Conservation (phyloP, 164 flowering plant genomes). For the Annona cherimola region DNA sequence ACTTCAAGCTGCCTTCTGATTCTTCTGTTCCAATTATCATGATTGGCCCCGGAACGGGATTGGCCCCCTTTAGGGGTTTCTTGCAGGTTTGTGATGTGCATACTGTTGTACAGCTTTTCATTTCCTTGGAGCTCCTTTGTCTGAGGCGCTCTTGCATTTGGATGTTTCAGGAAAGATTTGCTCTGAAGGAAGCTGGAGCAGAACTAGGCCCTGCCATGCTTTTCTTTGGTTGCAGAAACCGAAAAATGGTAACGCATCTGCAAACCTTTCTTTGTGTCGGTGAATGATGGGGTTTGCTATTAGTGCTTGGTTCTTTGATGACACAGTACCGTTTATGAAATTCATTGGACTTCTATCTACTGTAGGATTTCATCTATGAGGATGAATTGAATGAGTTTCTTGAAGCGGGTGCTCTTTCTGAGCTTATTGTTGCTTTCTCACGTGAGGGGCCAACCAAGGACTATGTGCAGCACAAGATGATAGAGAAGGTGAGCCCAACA, state of each 20-base stretch:
- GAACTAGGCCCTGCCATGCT: slow-evolving; percentile 73
- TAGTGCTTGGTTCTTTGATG: neutral
- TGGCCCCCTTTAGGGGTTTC: slow-evolving; percentile 93
- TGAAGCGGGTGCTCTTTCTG: slow-evolving; percentile 59
- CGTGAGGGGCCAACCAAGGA: slow-evolving; percentile 83
- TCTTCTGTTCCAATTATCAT: slow-evolving; percentile 60
- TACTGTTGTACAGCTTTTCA: neutral
- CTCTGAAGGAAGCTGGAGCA: slow-evolving; percentile 53
- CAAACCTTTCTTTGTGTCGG: neutral
- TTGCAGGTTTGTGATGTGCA: slow-evolving; percentile 60
- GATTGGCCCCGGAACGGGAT: slow-evolving; percentile 91
- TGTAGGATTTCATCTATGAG: slow-evolving; percentile 87
- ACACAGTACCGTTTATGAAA: neutral
- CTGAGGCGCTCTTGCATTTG: neutral
- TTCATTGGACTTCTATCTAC: neutral
- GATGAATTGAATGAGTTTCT: slow-evolving; percentile 69
- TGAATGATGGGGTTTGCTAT: neutral
- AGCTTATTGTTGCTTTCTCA: slow-evolving; percentile 83
- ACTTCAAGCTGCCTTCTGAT: slow-evolving; percentile 71
- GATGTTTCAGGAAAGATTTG: slow-evolving; percentile 67
- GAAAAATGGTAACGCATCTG: slow-evolving; percentile 47
- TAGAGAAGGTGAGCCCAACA: slow-evolving; percentile 56
- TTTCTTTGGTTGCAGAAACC: slow-evolving; percentile 88
- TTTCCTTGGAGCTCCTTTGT: neutral
- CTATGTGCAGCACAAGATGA: slow-evolving; percentile 92